Evolutionary conservation across 345 rosid species (phyloP).

Genomic region (Raphanus sativus): DNA sequence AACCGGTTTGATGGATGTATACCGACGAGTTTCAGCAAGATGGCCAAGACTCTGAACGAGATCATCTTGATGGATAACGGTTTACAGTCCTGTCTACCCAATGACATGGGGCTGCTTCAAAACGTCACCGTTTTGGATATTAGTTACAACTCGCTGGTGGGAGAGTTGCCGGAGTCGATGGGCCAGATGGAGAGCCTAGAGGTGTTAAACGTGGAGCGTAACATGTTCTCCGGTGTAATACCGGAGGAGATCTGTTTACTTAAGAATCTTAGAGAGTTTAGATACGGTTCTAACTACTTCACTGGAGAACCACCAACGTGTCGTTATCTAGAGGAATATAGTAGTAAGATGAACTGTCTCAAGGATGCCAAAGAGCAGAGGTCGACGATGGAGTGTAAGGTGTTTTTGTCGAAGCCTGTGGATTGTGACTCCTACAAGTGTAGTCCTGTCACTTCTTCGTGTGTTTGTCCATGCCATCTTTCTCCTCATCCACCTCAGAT

Average conservation of each 20-base stretch:
- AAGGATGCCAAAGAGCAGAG: slow-evolving; percentile 48
- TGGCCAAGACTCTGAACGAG: slow-evolving; percentile 69
- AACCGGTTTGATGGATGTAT: slow-evolving; percentile 71
- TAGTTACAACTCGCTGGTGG: slow-evolving; percentile 61
- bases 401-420: slow-evolving; percentile 50
- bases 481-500: slow-evolving; percentile 33
- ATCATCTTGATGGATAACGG: slow-evolving; percentile 59
- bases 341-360: slow-evolving; percentile 59
- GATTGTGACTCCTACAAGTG: slow-evolving; percentile 57
- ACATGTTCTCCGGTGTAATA: slow-evolving; percentile 59
- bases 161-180: slow-evolving; percentile 53
- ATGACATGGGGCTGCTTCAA: slow-evolving; percentile 53
- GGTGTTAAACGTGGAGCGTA: slow-evolving; percentile 57
- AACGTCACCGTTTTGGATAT: slow-evolving; percentile 64
- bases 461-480: slow-evolving; percentile 15
- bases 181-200: slow-evolving; percentile 57
- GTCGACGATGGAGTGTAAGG: slow-evolving; percentile 58
- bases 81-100: slow-evolving; percentile 62
- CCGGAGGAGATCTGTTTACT: slow-evolving; percentile 55
- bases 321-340: slow-evolving; percentile 37
- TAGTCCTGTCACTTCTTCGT: slow-evolving; percentile 14
- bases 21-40: slow-evolving; percentile 60
- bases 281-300: slow-evolving; percentile 56
- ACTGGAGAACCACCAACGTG: slow-evolving; percentile 50
- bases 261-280: slow-evolving; percentile 59